A percentile compares a stretch with the other conserved stretches of the same genome.
Conservation (phyloP, 768 basidiomycete genomes). For the Agaricus sinodeliciosus region DNA sequence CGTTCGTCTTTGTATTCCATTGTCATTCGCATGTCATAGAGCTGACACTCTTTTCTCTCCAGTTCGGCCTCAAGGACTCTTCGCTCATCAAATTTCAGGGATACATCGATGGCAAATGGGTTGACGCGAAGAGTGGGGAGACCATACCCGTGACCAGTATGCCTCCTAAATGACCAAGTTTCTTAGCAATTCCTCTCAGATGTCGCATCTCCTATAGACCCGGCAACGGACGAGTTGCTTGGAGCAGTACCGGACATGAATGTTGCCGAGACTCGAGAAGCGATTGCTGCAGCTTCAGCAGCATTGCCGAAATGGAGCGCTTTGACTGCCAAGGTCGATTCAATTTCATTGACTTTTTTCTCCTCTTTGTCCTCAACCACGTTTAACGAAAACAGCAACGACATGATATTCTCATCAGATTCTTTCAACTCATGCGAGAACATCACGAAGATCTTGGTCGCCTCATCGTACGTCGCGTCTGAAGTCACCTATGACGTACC, state of each 20-base stretch:
- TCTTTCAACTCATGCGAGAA: conserved; percentile 73
- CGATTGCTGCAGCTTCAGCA: conserved; percentile 72
- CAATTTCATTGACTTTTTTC: not conserved
- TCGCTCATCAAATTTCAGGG: conserved; percentile 70
- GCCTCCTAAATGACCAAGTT: conserved; percentile 19
- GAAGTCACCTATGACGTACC: conserved; percentile 14
- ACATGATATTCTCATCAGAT: conserved; percentile 77
- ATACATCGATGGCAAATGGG: conserved; percentile 82
- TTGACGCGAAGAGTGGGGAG: conserved; percentile 68
- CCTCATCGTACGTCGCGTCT: conserved; percentile 58
- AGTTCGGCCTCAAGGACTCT: conserved; percentile 77
- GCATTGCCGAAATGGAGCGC: conserved; percentile 84
- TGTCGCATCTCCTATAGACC: conserved; percentile 46
- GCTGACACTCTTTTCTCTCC: conserved; percentile 2
- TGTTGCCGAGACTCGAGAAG: conserved; percentile 72
- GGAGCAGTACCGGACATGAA: conserved; percentile 91
- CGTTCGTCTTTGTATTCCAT: conserved; percentile 17
- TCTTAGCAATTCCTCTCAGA: not conserved
- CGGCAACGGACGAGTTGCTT: conserved; percentile 77
- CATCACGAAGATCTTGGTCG: conserved; percentile 83
- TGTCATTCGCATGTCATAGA: not conserved
- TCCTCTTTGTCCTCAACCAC: not conserved
- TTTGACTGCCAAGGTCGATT: conserved; percentile 76
- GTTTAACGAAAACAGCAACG: conserved; percentile 45
- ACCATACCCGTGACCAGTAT: conserved; percentile 73